These are phyloP conservation scores for Spergularia marina DNA, from an alignment of 148 eudicot species.

Conservation along the genomic window DNA sequence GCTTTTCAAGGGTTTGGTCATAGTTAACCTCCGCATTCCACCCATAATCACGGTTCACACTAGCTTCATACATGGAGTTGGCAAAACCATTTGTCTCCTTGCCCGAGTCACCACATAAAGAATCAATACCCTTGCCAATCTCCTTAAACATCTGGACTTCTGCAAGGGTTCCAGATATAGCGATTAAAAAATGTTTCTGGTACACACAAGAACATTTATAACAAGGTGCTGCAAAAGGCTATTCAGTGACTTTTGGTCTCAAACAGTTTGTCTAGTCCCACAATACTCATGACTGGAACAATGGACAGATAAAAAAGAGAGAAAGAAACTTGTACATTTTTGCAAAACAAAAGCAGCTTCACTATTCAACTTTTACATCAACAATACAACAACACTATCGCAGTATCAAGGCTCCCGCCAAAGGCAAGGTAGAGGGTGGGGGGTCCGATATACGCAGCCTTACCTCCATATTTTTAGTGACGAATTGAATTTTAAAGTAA, in stretches of 20 bases:
- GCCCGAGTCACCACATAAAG: conserved; percentile 33
- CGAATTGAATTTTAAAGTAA: no score
- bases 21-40: conserved; percentile 27
- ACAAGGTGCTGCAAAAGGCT: not conserved
- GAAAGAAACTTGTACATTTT: no score
- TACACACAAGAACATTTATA: not conserved
- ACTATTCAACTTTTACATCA: not conserved
- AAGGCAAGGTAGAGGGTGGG: no score
- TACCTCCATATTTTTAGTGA: no score
- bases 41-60: conserved; percentile 26
- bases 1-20: conserved; percentile 39
- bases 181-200: not conserved
- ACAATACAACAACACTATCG: no score
- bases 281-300: no score
- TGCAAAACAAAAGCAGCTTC: no score
- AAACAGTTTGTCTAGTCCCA: not conserved
- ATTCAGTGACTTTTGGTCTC: not conserved
- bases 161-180: conserved; percentile 31
- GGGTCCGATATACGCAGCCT: no score
- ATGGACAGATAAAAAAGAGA: no score
- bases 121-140: conserved; percentile 47
- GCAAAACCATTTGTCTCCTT: conserved; percentile 18
- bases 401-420: no score
- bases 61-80: conserved; percentile 17
- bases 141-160: conserved; percentile 70